Base-by-base conservation (phyloP, 2,329 filamentous ascomycete species). In the Chaetomiaceae sp. region DNA sequence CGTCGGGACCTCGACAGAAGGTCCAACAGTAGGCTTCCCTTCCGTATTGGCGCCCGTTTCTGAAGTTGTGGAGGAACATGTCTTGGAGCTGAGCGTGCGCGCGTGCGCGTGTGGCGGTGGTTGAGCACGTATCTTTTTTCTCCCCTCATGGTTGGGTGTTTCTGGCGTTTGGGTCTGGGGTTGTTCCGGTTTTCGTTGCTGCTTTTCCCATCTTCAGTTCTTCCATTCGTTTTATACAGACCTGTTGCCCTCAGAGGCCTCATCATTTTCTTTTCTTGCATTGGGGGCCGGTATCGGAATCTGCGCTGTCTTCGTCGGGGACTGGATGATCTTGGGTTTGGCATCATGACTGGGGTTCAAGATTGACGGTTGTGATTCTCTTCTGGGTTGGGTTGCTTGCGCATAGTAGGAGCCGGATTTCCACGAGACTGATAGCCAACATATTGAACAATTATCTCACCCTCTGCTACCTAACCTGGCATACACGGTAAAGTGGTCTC, bases 1-100 rank as follows among this genome's bases (percentile, higher is more conserved):
- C 62, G 61, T 33, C 55, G 48, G 12, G 45, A 52, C 6, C 6
- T 45, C 4, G 48, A 49, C 13, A 23, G 16, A 40, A 55, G 50
- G 31, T 57, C 35, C 27, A 49, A 23, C 52, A 47, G 35, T 45
- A 25, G 55, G 38, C 48, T 55, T 12, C 35, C 41, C 9, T 55
- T 57, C 37, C 51, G 51, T 17, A 50, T 58, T 16, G 56, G 56
- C 14, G 33, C 51, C n/a, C 53, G 54, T 8, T 53, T 46, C 16
- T 58, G 30, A 33, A 27, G 6, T 12, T 3, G 25, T 30, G n/a
- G 12, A 33, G 41, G 17, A 21, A n/a, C n/a, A n/a, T n/a, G n/a
- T n/a, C n/a, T n/a, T n/a, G n/a, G n/a, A n/a, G n/a, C n/a, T n/a
- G n/a, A n/a, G n/a, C n/a, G n/a, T n/a, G n/a, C n/a, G n/a, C n/a